phyloP scores from a whole-genome alignment of 805 yeast species.

The Candida easanensis region DNA sequence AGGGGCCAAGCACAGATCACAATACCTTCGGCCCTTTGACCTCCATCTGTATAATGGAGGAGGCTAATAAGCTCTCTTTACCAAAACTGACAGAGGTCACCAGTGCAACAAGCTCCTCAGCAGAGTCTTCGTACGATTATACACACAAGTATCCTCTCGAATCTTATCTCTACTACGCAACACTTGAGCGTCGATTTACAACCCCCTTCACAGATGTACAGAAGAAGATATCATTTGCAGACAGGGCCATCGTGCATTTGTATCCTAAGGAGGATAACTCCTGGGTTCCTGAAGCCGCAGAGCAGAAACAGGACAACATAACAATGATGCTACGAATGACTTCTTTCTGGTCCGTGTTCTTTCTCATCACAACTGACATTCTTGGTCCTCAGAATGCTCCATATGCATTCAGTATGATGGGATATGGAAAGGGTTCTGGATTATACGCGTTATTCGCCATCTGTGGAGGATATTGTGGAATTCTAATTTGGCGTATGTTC shows the following conservation, averaged over 20 bases:
- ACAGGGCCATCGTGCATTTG: background rate
- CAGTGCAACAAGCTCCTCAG: background rate
- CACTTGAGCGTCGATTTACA: slow-evolving; percentile 5
- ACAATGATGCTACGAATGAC: slow-evolving; percentile 11
- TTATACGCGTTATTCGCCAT: slow-evolving; percentile 40
- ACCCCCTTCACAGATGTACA: background rate
- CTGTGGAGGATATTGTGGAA: slow-evolving; percentile 42
- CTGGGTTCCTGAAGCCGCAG: slow-evolving; percentile 10
- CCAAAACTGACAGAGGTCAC: background rate
- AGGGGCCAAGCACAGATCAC: no score
- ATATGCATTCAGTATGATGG: slow-evolving; percentile 41
- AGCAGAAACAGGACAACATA: slow-evolving; percentile 4
- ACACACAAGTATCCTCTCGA: slow-evolving; percentile 5
- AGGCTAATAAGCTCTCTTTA: background rate
- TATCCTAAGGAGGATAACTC: slow-evolving; percentile 4
- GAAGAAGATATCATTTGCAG: background rate
- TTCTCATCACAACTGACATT: slow-evolving; percentile 46
- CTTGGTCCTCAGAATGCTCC: slow-evolving; percentile 47
- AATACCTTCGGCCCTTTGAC: no score
- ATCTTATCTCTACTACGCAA: slow-evolving; percentile 12
- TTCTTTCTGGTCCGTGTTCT: slow-evolving; percentile 35
- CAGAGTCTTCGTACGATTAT: slow-evolving; percentile 4
- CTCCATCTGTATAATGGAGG: no score
- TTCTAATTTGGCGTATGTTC: slow-evolving; percentile 34
- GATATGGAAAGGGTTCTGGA: slow-evolving; percentile 44